phyloP scores from a whole-genome alignment of 2,329 filamentous ascomycete genomes.

The Penicillium sp. region DNA sequence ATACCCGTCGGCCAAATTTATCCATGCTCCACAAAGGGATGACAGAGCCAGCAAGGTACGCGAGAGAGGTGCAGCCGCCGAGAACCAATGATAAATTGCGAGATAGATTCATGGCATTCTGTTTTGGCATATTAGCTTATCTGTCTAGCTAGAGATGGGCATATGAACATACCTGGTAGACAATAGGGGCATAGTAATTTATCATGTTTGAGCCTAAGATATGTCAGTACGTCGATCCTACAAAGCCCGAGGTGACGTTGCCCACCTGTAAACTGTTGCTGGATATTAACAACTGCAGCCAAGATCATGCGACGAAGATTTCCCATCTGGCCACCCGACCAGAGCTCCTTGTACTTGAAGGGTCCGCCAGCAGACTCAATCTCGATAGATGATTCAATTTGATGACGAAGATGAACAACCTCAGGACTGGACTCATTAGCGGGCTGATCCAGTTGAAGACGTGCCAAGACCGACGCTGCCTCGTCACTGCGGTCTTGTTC shows the following conservation, averaged over 20 bases:
- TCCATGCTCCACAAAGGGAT: slow-evolving; percentile 45
- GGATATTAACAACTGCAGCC: slow-evolving; percentile 33
- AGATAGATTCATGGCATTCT: slow-evolving; percentile 36
- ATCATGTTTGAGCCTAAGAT: slow-evolving; percentile 32
- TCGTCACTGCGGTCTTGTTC: slow-evolving; percentile 32
- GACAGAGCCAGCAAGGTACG: slow-evolving; percentile 40
- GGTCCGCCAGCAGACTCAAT: slow-evolving; percentile 36
- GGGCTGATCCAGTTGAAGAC: slow-evolving; percentile 22
- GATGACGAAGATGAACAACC: slow-evolving; percentile 14
- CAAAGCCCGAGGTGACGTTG: not conserved
- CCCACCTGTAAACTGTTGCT: slow-evolving; percentile 36
- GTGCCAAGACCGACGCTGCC: slow-evolving; percentile 26
- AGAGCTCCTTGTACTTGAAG: slow-evolving; percentile 36
- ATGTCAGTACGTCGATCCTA: not conserved
- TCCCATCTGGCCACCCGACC: slow-evolving; percentile 30
- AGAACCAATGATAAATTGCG: slow-evolving; percentile 53
- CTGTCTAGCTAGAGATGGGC: not conserved
- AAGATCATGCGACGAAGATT: slow-evolving; percentile 34
- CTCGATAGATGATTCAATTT: slow-evolving; percentile 33
- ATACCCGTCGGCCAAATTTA: slow-evolving; percentile 39
- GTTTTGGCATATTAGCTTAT: not conserved
- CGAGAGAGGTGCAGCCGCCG: slow-evolving; percentile 45
- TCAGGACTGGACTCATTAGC: slow-evolving; percentile 15
- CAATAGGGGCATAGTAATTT: slow-evolving; percentile 41
- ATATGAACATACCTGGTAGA: slow-evolving; percentile 29